Base-by-base conservation (phyloP, 352 stramenopile species). In the Pythium brachiatum region DNA sequence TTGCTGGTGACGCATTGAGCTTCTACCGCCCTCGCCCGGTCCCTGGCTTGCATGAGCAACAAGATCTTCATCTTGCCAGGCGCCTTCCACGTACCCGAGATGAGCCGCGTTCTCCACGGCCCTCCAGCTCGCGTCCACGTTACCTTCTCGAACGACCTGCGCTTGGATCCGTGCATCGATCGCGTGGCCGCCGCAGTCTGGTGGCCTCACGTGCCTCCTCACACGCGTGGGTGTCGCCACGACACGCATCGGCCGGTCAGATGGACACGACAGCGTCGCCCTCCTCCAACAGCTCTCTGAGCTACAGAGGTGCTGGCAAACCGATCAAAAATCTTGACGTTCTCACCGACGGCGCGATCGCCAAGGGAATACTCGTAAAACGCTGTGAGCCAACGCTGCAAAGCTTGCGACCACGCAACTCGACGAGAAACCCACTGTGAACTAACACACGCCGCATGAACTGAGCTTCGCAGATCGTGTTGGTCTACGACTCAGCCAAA, bases 81-180 rank as follows among this genome's bases (percentile, higher is more conserved):
- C 32, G 32, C 57, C 20, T 7, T 63, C 57, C 0, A 51, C 57
- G 46, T 63, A 57, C 3, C 46, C 47, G 2, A 63, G 25, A 27
- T 63, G 31, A 20, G 31, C 16, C 18, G 57, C 57, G 23, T 52
- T 57, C 57, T 56, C 46, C 8, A 63, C 56, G 0, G 56, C 44
- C 11, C 44, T 23, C 44, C 56, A 62, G 3, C 6, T 3, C 1
- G 41, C 48, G 2, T n/a, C 16, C 26, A 16, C 21, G 15, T 8
- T 47, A 11, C n/a, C 31, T 15, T 29, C 12, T 7, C 34, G n/a
- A 5, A 57, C 31, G 31, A 46, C 31, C 51, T 57, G 11, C 5
- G 39, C 41, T 27, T 20, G n/a, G 41, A 48, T 48, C n/a, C 51
- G 31, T 21, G 15, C 29, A 32, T 31, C 31, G n/a, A 57, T 18